phyloP scores from a whole-genome alignment of 257 asterid species.

The Thymus quinquecostatus region DNA sequence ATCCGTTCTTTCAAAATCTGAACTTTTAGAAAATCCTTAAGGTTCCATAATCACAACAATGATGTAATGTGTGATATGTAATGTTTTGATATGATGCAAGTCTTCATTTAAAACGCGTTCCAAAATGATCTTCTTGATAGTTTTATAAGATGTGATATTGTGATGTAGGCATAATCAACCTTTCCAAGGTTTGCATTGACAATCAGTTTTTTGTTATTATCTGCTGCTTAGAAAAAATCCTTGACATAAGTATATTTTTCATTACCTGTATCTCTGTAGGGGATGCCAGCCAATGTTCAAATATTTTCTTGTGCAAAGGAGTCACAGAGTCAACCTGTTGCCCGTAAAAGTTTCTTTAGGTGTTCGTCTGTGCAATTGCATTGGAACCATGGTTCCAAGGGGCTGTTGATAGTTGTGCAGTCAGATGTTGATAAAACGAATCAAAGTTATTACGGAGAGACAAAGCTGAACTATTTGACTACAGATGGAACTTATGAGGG shows the following conservation, averaged over 20 bases:
- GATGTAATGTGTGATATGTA: background rate
- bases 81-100: conserved; percentile 1
- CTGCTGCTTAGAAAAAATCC: background rate
- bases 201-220: conserved; percentile 1
- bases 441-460: conserved; percentile 97
- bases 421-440: conserved; percentile 99
- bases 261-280: conserved; percentile 52
- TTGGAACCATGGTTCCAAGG: conserved; percentile 87
- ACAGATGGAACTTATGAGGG: conserved; percentile 94
- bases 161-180: background rate
- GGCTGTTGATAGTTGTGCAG: conserved; percentile 85
- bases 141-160: background rate
- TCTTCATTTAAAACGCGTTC: background rate
- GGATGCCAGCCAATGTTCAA: conserved; percentile 98
- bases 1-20: too few relatives aligned
- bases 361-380: conserved; percentile 87
- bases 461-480: conserved; percentile 90
- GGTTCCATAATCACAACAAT: background rate
- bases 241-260: conserved; percentile 15
- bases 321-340: conserved; percentile 75
- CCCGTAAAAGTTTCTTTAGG: conserved; percentile 91
- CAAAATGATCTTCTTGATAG: background rate
- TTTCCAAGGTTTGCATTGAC: background rate
- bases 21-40: too few relatives aligned
- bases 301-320: conserved; percentile 76